phyloP scores from a whole-genome alignment of 768 basidiomycete species.

The Leccinellum albellum region DNA sequence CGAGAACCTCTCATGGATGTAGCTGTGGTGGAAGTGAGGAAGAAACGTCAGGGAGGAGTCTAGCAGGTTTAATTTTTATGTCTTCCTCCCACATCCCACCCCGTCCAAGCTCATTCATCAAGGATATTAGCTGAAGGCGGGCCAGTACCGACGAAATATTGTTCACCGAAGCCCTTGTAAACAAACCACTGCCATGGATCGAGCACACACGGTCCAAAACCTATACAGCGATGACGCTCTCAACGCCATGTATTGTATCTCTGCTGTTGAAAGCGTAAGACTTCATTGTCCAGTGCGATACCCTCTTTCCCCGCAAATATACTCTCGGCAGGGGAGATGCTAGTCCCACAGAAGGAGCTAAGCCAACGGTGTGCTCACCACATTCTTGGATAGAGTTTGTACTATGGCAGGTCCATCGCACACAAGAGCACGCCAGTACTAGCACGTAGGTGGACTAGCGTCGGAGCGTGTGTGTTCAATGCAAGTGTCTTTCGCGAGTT shows the following conservation, averaged over 20 bases:
- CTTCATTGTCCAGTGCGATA: constrained; percentile 79
- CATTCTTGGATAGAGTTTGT: neutral
- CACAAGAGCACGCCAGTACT: neutral
- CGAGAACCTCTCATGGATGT: too few relatives aligned
- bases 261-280: constrained; percentile 74
- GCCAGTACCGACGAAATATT: neutral
- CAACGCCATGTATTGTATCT: constrained; percentile 45
- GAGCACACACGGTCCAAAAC: constrained; percentile 44
- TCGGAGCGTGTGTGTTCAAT: neutral
- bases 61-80: too few relatives aligned
- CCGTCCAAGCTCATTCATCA: too few relatives aligned
- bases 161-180: too few relatives aligned
- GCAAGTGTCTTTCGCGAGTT: neutral
- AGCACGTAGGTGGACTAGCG: neutral
- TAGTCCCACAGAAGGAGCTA: constrained; percentile 45
- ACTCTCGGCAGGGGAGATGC: constrained; percentile 55
- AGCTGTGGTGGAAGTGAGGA: too few relatives aligned
- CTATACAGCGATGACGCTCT: constrained; percentile 15
- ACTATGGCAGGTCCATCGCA: neutral
- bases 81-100: too few relatives aligned
- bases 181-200: constrained; percentile 41
- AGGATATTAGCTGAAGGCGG: too few relatives aligned
- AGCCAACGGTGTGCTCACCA: constrained; percentile 75
- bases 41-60: too few relatives aligned
- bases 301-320: constrained; percentile 69